Percentiles rank a stretch among this genome's conserved stretches.
Conservation (phyloP, 768 basidiomycete genomes). For the Russula foetens region DNA sequence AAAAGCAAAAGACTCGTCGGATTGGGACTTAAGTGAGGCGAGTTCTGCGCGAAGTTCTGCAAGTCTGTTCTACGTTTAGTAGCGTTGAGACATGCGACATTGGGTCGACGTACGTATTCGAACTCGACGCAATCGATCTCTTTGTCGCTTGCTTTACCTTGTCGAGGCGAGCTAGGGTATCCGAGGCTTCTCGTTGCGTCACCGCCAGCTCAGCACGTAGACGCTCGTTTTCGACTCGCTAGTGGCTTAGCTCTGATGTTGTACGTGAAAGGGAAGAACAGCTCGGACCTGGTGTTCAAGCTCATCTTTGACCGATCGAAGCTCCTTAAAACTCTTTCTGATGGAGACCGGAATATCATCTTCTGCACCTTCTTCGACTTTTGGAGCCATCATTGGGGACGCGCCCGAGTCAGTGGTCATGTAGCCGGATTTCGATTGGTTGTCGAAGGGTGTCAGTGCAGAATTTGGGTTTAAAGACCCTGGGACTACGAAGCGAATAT, state of each 20-base stretch:
- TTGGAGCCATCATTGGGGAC: neutral
- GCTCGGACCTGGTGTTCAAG: conserved; percentile 11
- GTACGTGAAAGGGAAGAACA: neutral
- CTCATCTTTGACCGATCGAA: conserved; percentile 14
- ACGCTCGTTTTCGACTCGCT: conserved; percentile 16
- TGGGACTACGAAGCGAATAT: neutral
- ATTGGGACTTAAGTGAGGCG: conserved; percentile 15
- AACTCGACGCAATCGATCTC: conserved; percentile 4
- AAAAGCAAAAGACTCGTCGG: conserved; percentile 16
- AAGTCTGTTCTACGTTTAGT: conserved; percentile 8
- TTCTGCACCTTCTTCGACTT: conserved; percentile 5
- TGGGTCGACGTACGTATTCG: conserved; percentile 4
- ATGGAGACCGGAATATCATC: conserved; percentile 10
- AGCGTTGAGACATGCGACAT: neutral
- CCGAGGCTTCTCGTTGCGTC: neutral
- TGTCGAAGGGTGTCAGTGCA: neutral
- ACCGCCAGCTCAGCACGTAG: conserved; percentile 8
- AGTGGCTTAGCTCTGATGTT: neutral
- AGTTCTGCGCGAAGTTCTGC: conserved; percentile 12
- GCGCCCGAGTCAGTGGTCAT: neutral
- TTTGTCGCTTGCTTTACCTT: conserved; percentile 11
- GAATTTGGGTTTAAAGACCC: neutral
- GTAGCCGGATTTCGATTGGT: neutral
- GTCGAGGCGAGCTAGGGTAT: conserved; percentile 1
- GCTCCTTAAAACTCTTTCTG: conserved; percentile 14